Base-by-base conservation (phyloP, 805 yeast species). In the Wickerhamiella siamensis region DNA sequence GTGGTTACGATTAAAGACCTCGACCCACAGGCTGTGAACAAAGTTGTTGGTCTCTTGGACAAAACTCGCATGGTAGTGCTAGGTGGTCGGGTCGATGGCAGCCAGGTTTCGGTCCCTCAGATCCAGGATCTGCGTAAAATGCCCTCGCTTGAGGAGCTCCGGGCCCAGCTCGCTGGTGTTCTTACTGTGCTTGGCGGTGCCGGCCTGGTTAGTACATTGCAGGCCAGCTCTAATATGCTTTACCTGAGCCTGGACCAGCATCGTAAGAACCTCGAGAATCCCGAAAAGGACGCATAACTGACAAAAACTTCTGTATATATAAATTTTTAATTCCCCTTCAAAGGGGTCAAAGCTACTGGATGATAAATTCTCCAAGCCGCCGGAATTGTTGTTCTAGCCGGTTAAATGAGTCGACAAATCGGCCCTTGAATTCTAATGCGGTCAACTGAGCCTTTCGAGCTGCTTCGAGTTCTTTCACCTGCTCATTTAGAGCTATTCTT, bases 141-240 rank as follows among this genome's bases (percentile, higher is more conserved):
- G 55, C 91, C 94, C 34, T 62, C 76, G 4, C 66, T 77, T 55
- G 75, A 72, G 35, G 76, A 77, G 50, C 65, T 88, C 51, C 91
- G 83, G 44, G 75, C 81, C 8, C 82, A 87, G 69, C 72, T 91
- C 51, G 79, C 80, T 10, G 94, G 94, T 9, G 67, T 83, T 43
- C 72, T 88, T 55, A 77, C 87, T n/a, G 63, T 80, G 43, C 67
- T 83, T 48, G 83, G 94, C 44, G 97, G 96, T 55, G 87, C 83
- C 36, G 94, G 94, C 9, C 70, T 88, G 57, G 93, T 81, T 10
- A 74, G 73, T 63, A 83, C 95, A 15, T 70, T 88, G 56, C 79
- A 80, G 62, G 58, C 79, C 16, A 66, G 83, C n/a, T 63, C 82
- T 14, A 74, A 75, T 48, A 62, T 65, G 44, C 70, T 87, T 51